Percentiles rank a stretch among this genome's conserved stretches.
phyloP scores from a whole-genome alignment of 768 basidiomycete species.

The Mycena haematopus region DNA sequence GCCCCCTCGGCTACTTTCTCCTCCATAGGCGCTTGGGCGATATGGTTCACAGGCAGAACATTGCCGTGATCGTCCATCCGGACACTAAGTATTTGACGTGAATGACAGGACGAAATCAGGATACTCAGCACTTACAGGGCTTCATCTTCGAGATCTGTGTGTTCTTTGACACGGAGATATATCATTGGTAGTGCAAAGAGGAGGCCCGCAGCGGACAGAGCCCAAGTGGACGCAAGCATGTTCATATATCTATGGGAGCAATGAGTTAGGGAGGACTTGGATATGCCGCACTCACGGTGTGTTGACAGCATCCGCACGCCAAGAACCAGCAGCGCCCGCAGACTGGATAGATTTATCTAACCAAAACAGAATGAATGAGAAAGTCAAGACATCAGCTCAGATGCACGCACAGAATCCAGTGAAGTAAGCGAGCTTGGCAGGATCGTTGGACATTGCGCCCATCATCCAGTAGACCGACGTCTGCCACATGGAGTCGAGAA shows the following conservation, averaged over 20 bases:
- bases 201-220: conserved; percentile 54
- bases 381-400: neutral
- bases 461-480: conserved; percentile 83
- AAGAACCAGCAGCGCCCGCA: conserved; percentile 75
- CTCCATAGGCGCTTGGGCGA: neutral
- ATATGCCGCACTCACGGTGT: conserved; percentile 57
- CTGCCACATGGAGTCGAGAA: conserved; percentile 88
- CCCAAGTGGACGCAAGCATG: conserved; percentile 62
- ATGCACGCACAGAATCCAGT: conserved; percentile 75
- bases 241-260: conserved; percentile 56
- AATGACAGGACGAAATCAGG: conserved; percentile 2
- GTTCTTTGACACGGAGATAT: conserved; percentile 57
- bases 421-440: conserved; percentile 79
- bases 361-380: neutral
- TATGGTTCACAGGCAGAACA: conserved; percentile 29
- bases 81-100: conserved; percentile 34
- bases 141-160: conserved; percentile 59
- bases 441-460: conserved; percentile 87
- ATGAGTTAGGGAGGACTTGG: conserved; percentile 3
- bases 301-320: conserved; percentile 70
- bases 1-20: conserved; percentile 9
- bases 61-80: conserved; percentile 52
- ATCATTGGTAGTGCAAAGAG: conserved; percentile 62
- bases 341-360: conserved; percentile 78
- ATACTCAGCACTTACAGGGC: conserved; percentile 48